Conservation (phyloP, 768 basidiomycete species). For the Tricholoma flavovirens region DNA sequence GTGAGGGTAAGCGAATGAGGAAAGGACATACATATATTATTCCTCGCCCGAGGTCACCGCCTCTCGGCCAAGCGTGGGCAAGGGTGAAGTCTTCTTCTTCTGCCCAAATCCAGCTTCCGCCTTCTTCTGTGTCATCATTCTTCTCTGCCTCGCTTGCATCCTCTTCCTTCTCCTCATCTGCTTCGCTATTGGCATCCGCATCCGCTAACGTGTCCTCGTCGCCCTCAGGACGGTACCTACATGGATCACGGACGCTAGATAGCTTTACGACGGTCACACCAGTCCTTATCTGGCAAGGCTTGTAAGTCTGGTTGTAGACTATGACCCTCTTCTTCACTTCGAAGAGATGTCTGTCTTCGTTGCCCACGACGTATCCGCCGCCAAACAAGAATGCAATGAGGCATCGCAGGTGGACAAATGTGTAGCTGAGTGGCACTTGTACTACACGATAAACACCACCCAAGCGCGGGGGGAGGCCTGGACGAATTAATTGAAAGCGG, state of each 20-base stretch:
- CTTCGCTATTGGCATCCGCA: conserved; percentile 22
- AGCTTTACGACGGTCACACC: conserved; percentile 44
- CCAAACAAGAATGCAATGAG: conserved; percentile 60
- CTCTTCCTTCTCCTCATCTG: conserved; percentile 32
- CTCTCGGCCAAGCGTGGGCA: conserved; percentile 52
- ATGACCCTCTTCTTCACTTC: conserved; percentile 47
- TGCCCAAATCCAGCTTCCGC: conserved; percentile 58
- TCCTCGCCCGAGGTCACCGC: conserved; percentile 36
- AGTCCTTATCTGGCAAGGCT: conserved; percentile 48
- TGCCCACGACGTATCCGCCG: conserved; percentile 17
- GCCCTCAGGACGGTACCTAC: conserved; percentile 32
- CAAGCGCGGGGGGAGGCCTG: conserved; percentile 23
- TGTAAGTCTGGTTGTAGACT: conserved; percentile 34
- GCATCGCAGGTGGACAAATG: conserved; percentile 57
- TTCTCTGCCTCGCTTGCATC: conserved; percentile 28
- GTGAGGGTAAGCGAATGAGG: background rate
- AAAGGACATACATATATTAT: conserved; percentile 55
- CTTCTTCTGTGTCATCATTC: conserved; percentile 24
- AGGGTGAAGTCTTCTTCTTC: conserved; percentile 64
- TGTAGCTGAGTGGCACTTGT: conserved; percentile 67
- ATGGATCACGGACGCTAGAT: conserved; percentile 50
- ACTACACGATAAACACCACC: conserved; percentile 59
- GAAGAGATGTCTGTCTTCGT: conserved; percentile 49
- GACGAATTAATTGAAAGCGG: conserved; percentile 53
- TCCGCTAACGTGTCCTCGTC: conserved; percentile 26